Percentiles rank a stretch among this genome's conserved stretches.
These are phyloP conservation scores for Ceriops tagal DNA, from an alignment of 345 rosid species.

Conservation along the genomic window DNA sequence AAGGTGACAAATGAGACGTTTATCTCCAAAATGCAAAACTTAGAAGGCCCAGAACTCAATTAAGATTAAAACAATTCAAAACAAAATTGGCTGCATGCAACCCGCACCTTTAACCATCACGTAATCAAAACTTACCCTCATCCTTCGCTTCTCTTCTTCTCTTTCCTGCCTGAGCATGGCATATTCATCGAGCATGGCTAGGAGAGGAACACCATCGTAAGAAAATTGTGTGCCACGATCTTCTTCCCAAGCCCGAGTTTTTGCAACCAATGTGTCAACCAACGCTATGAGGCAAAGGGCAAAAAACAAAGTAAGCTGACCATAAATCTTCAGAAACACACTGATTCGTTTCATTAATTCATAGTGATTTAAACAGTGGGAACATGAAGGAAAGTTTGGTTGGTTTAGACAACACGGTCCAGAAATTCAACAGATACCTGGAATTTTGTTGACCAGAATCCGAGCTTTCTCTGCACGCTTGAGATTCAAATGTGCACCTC, in stretches of 20 bases:
- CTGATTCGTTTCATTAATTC: not conserved
- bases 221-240: slow-evolving; percentile 53
- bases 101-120: not conserved
- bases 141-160: slow-evolving; percentile 84
- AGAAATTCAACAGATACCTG: not conserved
- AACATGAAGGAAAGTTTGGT: not conserved
- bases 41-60: not conserved
- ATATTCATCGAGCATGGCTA: slow-evolving; percentile 94
- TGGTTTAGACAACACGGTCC: not conserved
- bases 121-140: slow-evolving; percentile 46
- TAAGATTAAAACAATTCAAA: not conserved
- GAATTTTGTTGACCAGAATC: slow-evolving; percentile 63
- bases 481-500: slow-evolving; percentile 98
- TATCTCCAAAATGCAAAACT: not conserved
- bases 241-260: slow-evolving; percentile 88
- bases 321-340: too few relatives aligned
- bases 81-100: not conserved
- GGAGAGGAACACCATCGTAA: slow-evolving; percentile 89
- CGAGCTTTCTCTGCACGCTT: slow-evolving; percentile 98
- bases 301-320: not conserved
- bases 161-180: slow-evolving; percentile 88
- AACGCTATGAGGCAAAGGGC: slow-evolving; percentile 40
- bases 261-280: slow-evolving; percentile 80
- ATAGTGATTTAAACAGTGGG: not conserved
- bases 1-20: not conserved